phyloP scores from a whole-genome alignment of 441 rosid species.

The Breynia disticha region DNA sequence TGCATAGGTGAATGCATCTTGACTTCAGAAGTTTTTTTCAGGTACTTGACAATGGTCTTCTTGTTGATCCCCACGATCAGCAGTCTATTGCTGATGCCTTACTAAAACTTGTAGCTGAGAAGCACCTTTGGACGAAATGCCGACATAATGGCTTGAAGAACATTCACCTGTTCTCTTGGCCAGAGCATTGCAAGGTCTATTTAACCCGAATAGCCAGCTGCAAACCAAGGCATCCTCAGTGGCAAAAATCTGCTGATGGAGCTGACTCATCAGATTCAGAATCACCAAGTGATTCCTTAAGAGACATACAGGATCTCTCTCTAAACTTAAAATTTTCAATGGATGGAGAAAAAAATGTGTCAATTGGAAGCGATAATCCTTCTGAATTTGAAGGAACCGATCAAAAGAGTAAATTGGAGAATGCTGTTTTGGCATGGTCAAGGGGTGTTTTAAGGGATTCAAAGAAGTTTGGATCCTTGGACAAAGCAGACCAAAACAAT shows the following conservation, averaged over 20 bases:
- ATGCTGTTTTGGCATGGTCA: conserved; percentile 46
- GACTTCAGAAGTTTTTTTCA: conserved; percentile 20
- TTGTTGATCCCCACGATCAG: conserved; percentile 89
- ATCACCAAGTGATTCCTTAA: conserved; percentile 75
- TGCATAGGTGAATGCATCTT: background rate
- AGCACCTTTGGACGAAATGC: conserved; percentile 83
- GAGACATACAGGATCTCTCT: conserved; percentile 74
- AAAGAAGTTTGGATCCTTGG: conserved; percentile 31
- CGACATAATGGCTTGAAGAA: conserved; percentile 77
- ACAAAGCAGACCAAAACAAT: conserved; percentile 33
- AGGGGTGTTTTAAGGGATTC: conserved; percentile 31
- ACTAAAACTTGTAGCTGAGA: conserved; percentile 73
- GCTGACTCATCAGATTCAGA: conserved; percentile 42
- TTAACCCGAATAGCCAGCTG: conserved; percentile 63
- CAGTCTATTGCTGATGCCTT: conserved; percentile 81
- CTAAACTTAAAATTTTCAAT: conserved; percentile 60
- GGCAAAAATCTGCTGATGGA: conserved; percentile 49
- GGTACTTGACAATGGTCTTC: conserved; percentile 89
- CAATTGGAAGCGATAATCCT: conserved; percentile 27
- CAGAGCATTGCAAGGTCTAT: conserved; percentile 77
- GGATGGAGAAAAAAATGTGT: conserved; percentile 65
- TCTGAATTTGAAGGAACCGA: conserved; percentile 48
- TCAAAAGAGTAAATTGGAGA: conserved; percentile 35
- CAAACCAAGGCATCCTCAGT: conserved; percentile 78
- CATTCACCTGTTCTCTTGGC: conserved; percentile 84